These are phyloP conservation scores for Acarospora socialis DNA, from an alignment of 2,329 filamentous ascomycete genomes.

Conservation along the genomic window DNA sequence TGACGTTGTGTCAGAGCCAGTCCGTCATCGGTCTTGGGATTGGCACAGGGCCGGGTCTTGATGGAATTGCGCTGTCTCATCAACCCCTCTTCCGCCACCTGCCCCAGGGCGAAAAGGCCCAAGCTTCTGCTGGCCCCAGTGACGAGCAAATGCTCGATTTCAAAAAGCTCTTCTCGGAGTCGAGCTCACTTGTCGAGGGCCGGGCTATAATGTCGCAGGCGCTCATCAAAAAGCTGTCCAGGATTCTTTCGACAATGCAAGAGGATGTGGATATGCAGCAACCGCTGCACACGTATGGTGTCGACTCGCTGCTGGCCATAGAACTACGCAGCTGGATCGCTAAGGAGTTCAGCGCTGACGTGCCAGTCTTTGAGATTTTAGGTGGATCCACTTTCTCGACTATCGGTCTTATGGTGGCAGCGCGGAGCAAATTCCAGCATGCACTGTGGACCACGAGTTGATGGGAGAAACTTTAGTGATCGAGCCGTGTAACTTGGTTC, in stretches of 20 bases:
- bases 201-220: not conserved
- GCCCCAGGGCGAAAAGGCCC: not conserved
- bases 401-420: too few species aligned
- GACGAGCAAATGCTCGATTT: not conserved
- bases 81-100: constrained; percentile 1
- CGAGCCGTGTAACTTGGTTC: too few species aligned
- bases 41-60: too few species aligned
- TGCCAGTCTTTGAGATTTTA: constrained; percentile 12
- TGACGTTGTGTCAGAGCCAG: too few species aligned
- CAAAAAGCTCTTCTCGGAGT: not conserved
- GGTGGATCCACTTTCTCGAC: too few species aligned
- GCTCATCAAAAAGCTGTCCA: constrained; percentile 3
- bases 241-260: not conserved
- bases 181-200: not conserved
- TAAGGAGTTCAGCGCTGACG: constrained; percentile 7
- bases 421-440: too few species aligned
- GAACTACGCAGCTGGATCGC: constrained; percentile 13
- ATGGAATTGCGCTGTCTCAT: not conserved
- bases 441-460: too few species aligned
- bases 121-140: not conserved
- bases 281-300: constrained; percentile 9
- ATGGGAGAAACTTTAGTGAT: too few species aligned
- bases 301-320: constrained; percentile 13
- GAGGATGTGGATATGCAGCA: constrained; percentile 9
- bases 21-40: too few species aligned